Conservation (phyloP, 1,284 basidiomycete genomes). For the Tylopilus microsporus region DNA sequence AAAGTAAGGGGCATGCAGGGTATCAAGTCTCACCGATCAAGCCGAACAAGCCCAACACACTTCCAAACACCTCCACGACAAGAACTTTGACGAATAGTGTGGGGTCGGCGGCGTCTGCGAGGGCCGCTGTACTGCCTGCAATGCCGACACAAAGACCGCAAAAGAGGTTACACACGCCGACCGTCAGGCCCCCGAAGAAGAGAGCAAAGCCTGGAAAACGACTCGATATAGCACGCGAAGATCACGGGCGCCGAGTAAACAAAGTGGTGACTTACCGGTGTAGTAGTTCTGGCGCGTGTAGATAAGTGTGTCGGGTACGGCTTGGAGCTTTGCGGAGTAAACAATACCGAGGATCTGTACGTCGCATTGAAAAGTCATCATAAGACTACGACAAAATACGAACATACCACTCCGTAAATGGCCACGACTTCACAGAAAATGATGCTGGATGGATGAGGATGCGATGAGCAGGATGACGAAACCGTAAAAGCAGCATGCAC, state of each 20-base stretch:
- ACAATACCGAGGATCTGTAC: slow-evolving; percentile 88
- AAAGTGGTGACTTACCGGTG: slow-evolving; percentile 48
- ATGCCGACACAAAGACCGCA: slow-evolving; percentile 76
- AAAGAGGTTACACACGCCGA: slow-evolving; percentile 87
- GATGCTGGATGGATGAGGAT: slow-evolving; percentile 54
- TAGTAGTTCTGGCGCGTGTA: slow-evolving; percentile 86
- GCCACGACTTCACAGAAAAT: slow-evolving; percentile 99
- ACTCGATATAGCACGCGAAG: neutral
- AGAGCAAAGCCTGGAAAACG: slow-evolving; percentile 68
- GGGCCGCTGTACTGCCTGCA: slow-evolving; percentile 86
- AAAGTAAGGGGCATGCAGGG: neutral
- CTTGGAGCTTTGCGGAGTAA: slow-evolving; percentile 75
- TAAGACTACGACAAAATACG: neutral
- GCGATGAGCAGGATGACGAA: neutral
- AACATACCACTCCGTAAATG: slow-evolving; percentile 87
- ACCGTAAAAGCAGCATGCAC: neutral
- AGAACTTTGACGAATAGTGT: slow-evolving; percentile 91
- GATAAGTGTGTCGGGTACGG: slow-evolving; percentile 56
- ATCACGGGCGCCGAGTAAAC: neutral
- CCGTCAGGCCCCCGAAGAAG: slow-evolving; percentile 93
- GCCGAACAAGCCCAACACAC: slow-evolving; percentile 87
- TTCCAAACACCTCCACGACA: slow-evolving; percentile 92
- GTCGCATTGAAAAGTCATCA: neutral
- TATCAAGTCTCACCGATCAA: slow-evolving; percentile 65
- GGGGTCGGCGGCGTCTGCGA: slow-evolving; percentile 90